A percentile compares a stretch with the other conserved stretches of the same genome.
Evolutionary conservation across 176 grass and related monocot species (phyloP).

Genomic region (Zoysia pacifica): DNA sequence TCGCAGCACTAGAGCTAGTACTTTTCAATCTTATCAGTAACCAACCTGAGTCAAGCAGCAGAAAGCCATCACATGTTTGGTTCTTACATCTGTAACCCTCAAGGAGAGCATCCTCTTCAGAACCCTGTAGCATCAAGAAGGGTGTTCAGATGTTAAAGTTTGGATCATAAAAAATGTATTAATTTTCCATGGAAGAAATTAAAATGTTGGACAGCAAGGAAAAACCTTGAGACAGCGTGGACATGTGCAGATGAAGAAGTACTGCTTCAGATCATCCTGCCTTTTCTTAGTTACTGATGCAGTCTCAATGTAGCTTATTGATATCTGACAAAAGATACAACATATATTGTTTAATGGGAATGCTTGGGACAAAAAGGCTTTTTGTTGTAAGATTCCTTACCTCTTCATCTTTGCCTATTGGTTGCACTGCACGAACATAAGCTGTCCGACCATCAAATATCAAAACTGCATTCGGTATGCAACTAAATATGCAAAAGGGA

Average conservation of each 20-base stretch:
- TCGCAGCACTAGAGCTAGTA: not conserved
- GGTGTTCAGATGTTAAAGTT: constrained; percentile 11
- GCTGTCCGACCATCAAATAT: constrained; percentile 78
- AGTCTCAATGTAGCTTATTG: constrained; percentile 97
- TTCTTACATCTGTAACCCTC: constrained; percentile 81
- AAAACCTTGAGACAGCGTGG: constrained; percentile 71
- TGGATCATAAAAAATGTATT: not conserved
- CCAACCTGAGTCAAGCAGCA: constrained; percentile 61
- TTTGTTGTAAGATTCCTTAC: constrained; percentile 39
- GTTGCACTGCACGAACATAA: constrained; percentile 73
- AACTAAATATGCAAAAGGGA: constrained; percentile 56
- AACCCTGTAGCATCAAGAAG: constrained; percentile 47
- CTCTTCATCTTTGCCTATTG: constrained; percentile 74
- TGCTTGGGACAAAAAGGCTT: no score
- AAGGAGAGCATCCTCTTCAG: constrained; percentile 59
- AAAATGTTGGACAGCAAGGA: constrained; percentile 23
- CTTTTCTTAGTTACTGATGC: constrained; percentile 69
- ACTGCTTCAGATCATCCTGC: constrained; percentile 78
- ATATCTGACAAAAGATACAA: constrained; percentile 55
- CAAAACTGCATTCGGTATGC: constrained; percentile 94
- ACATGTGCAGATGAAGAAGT: constrained; percentile 87
- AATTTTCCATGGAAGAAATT: constrained; percentile 16
- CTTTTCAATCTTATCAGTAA: constrained; percentile 13
- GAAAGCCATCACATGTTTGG: constrained; percentile 65
- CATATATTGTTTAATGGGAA: constrained; percentile 6